Base-by-base conservation (phyloP, 1,284 basidiomycete genomes). In the Flammula alnicola region DNA sequence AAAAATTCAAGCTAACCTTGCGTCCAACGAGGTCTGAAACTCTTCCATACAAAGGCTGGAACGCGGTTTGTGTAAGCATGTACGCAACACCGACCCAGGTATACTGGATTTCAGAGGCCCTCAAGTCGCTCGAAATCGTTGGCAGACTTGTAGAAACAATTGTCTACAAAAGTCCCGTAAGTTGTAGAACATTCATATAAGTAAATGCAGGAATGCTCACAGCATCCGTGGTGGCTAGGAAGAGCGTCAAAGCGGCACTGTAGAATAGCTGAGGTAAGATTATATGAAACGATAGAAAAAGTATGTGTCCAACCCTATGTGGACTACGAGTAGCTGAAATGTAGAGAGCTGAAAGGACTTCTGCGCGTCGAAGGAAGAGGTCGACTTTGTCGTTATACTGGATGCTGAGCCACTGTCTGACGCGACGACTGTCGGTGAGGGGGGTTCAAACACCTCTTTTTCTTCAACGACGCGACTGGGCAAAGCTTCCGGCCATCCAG, bases 1-100 rank as follows among this genome's bases (percentile, higher is more conserved):
- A 54, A 31, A 43, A 37, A 41, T 35, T 44, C n/a, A 35, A 33
- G 55, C 70, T 30, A 39, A 84, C 90, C 78, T 84, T 89, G 39
- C 89, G 78, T 38, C 89, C 90, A 49, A 88, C 70, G 39, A 91
- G 75, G 68, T 91, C 87, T 49, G 89, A 90, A 39, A 91, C 68
- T 60, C 79, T 80, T 44, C 87, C 89, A 62, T 91, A 91, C 25
- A 92, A 68, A 32, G 90, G 89, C 61, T 91, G 90, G 55, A 84
- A 83, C 12, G 86, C 87, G 2, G 89, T 91, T 63, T 92, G 89
- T 2, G 89, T 89, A 47, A 92, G 75, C 78, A 91, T 80, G 61
- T 92, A 92, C 16, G 86, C 77, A 31, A 90, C 84, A 19, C 83
- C 86, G 44, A 92, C 85, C 89, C 90, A 92, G n/a, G 85, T 87